A percentile compares a stretch with the other conserved stretches of the same genome.
Conservation (phyloP, 805 yeast genomes). For the Candida railenensis region DNA sequence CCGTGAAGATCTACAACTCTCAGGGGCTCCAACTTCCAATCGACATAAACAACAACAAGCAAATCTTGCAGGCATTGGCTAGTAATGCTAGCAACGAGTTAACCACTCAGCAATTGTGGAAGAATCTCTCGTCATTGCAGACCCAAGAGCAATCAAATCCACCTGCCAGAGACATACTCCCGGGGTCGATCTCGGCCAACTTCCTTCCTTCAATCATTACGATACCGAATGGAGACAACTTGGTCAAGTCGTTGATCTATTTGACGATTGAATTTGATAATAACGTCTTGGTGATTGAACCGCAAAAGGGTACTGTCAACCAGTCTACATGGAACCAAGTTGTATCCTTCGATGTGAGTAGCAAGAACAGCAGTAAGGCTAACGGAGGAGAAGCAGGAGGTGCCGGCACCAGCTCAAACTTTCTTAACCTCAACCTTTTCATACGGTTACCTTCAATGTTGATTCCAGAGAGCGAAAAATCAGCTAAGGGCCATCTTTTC, state of each 20-base stretch:
- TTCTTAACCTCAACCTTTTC: slow-evolving; percentile 72
- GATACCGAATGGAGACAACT: slow-evolving; percentile 50
- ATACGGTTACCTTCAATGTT: slow-evolving; percentile 71
- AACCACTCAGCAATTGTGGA: slow-evolving; percentile 28
- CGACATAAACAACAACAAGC: slow-evolving; percentile 62
- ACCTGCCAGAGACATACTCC: slow-evolving; percentile 21
- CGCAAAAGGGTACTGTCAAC: slow-evolving; percentile 77
- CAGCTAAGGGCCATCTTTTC: slow-evolving; percentile 26
- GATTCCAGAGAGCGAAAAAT: slow-evolving; percentile 42
- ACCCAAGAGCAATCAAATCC: slow-evolving; percentile 14
- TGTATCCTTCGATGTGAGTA: slow-evolving; percentile 81
- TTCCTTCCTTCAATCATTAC: slow-evolving; percentile 54
- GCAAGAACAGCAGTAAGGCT: slow-evolving; percentile 15
- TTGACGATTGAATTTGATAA: slow-evolving; percentile 93
- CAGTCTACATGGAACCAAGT: slow-evolving; percentile 85
- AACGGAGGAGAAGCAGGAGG: slow-evolving; percentile 33
- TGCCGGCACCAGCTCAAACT: slow-evolving; percentile 39
- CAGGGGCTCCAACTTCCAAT: slow-evolving; percentile 69
- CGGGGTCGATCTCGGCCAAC: slow-evolving; percentile 32
- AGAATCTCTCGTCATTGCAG: slow-evolving; percentile 22
- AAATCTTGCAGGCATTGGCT: slow-evolving; percentile 64
- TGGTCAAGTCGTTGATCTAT: slow-evolving; percentile 69
- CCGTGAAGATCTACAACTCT: slow-evolving; percentile 74
- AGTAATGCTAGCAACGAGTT: slow-evolving; percentile 42
- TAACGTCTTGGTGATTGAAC: slow-evolving; percentile 84